Conservation (phyloP, 306 rosid genomes). For the Rosa persica region DNA sequence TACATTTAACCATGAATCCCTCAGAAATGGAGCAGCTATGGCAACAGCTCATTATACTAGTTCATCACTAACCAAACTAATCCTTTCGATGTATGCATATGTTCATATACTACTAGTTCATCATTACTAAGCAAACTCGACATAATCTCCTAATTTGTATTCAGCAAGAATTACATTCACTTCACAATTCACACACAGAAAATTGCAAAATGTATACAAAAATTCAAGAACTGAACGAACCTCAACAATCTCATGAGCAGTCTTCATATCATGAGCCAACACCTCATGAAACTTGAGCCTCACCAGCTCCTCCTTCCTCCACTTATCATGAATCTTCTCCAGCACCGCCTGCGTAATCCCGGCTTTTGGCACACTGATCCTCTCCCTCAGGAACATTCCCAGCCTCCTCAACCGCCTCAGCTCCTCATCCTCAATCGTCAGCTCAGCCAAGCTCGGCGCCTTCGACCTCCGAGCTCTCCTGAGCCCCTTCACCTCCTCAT, state of each 20-base stretch:
- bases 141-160: background rate
- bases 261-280: slow-evolving; percentile 82
- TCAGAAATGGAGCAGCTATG: background rate
- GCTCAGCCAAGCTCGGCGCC: slow-evolving; percentile 66
- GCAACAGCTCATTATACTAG: background rate
- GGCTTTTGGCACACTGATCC: slow-evolving; percentile 76
- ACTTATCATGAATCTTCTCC: slow-evolving; percentile 66
- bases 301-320: slow-evolving; percentile 82
- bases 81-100: background rate
- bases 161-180: background rate
- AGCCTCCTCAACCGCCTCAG: slow-evolving; percentile 63
- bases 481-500: slow-evolving; percentile 37
- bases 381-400: slow-evolving; percentile 62
- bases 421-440: slow-evolving; percentile 83
- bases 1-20: background rate
- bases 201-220: background rate
- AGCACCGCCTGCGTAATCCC: slow-evolving; percentile 75
- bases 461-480: slow-evolving; percentile 44
- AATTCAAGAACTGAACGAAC: slow-evolving; percentile 38
- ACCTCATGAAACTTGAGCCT: slow-evolving; percentile 89
- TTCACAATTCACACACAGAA: background rate
- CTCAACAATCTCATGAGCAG: slow-evolving; percentile 86
- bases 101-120: background rate
- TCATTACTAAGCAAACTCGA: background rate
- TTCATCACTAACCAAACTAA: background rate